Percentiles rank a stretch among this genome's conserved stretches.
Conservation (phyloP, 805 yeast genomes). For the Debaryomyces maramus region DNA sequence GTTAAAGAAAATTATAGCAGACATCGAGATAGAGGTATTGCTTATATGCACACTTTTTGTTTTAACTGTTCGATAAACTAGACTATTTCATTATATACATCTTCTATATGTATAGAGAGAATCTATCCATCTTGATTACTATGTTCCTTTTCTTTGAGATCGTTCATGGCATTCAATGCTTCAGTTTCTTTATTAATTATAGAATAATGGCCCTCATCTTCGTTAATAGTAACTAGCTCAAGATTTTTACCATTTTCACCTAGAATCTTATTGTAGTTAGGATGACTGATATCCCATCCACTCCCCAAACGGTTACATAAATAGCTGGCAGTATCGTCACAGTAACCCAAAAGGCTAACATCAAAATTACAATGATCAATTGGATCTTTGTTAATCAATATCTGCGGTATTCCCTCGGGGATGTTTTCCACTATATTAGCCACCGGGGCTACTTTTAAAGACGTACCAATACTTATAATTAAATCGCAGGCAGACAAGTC, state of each 20-base stretch:
- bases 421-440: slow-evolving; percentile 39
- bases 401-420: slow-evolving; percentile 35
- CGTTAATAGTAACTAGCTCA: slow-evolving; percentile 9
- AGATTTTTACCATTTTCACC: slow-evolving; percentile 15
- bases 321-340: slow-evolving; percentile 42
- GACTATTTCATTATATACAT: too few species aligned
- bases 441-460: slow-evolving; percentile 64
- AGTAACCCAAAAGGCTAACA: slow-evolving; percentile 38
- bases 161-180: too few species aligned
- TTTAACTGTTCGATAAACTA: too few species aligned
- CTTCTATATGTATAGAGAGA: too few species aligned
- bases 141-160: too few species aligned
- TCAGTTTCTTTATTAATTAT: too few species aligned
- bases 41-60: too few species aligned
- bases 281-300: slow-evolving; percentile 35
- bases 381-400: slow-evolving; percentile 40
- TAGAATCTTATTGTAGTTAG: slow-evolving; percentile 15
- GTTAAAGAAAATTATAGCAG: too few species aligned
- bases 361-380: slow-evolving; percentile 39
- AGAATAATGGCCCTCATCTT: slow-evolving; percentile 10
- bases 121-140: too few species aligned
- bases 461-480: slow-evolving; percentile 79
- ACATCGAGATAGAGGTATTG: too few species aligned
- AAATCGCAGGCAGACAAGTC: slow-evolving; percentile 78
- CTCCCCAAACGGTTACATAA: slow-evolving; percentile 29